Conservation (phyloP, 345 rosid genomes). For the Ricinus communis region DNA sequence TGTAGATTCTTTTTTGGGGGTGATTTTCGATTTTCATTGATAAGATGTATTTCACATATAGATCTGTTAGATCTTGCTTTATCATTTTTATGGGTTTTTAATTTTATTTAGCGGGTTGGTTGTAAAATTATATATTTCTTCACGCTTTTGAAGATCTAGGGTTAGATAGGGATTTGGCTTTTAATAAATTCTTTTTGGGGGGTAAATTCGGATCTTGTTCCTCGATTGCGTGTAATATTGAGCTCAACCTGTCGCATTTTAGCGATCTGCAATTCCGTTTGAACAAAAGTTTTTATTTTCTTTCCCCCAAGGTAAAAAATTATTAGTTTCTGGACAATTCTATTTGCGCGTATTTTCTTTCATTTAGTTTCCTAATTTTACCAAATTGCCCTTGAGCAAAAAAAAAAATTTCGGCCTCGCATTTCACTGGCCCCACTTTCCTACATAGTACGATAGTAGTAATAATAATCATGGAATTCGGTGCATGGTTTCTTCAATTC, state of each 20-base stretch:
- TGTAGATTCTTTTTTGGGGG: not conserved
- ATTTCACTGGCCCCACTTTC: not conserved
- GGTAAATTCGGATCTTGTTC: no score
- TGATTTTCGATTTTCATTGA: constrained; percentile 8
- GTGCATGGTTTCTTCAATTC: no score
- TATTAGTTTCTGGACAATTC: no score
- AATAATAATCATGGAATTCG: no score
- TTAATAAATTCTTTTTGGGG: not conserved
- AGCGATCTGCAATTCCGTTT: no score
- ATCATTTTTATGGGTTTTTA: no score
- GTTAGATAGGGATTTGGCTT: constrained; percentile 24
- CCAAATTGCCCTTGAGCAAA: constrained; percentile 8
- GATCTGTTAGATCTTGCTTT: constrained; percentile 19
- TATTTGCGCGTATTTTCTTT: no score
- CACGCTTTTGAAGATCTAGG: constrained; percentile 34
- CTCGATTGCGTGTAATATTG: not conserved
- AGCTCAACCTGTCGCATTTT: constrained; percentile 11
- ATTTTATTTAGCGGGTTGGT: not conserved
- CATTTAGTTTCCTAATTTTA: no score
- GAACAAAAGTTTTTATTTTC: no score
- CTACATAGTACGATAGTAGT: not conserved
- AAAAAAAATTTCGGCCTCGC: not conserved
- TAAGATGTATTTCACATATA: constrained; percentile 1
- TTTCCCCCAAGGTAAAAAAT: no score
- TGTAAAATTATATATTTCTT: constrained; percentile 17